Evolutionary conservation across 331 rosid genomes (phyloP), one percentile per base, ranked within the genome.

Genomic region (Malus hybrid): DNA sequence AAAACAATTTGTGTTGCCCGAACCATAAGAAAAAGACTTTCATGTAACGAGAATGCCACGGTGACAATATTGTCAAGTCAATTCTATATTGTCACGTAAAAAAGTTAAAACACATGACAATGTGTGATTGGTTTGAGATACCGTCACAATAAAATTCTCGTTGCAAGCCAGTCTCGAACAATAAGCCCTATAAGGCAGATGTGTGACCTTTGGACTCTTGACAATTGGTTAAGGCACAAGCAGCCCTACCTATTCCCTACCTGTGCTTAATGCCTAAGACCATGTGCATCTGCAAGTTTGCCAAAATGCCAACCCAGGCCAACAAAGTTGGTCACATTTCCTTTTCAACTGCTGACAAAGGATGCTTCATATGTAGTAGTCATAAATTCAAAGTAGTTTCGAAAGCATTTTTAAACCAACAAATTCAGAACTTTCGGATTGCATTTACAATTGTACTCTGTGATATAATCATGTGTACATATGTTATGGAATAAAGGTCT

Each of bases 101-200:
- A 50, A 52, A 16, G 0, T 52, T 52, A 0, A 52, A 52, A 16
- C 1, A 2, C 4, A 52, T 52, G 1, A 52, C 0, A 52, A 16
- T 52, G 1, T 0, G 4, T 52, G 4, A 52, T 16, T 15, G 1
- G 0, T 16, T 52, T 52, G 0, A 52, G 10, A 52, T 6, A 52
- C 0, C 0, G 0, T 0, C 4, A 52, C 4, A 6, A 16, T 52
- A 2, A 52, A 0, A 9, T 39, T 36, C 46, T 9, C 1, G 1
- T 39, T 39, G 46, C 46, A 39, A 0, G 20, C 2, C 4, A 52
- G 2, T 52, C 57, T 16, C 4, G 10, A 16, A 52, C 4, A 52
- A 16, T 52, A 3, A 52, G 20, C 20, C 20, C 57, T 6, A 52
- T 16, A 6, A 52, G 10, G 57, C 57, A 52, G 7, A 52, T 16